phyloP scores from a whole-genome alignment of 169 alveolate species.

The Plasmodium reichenowi region DNA sequence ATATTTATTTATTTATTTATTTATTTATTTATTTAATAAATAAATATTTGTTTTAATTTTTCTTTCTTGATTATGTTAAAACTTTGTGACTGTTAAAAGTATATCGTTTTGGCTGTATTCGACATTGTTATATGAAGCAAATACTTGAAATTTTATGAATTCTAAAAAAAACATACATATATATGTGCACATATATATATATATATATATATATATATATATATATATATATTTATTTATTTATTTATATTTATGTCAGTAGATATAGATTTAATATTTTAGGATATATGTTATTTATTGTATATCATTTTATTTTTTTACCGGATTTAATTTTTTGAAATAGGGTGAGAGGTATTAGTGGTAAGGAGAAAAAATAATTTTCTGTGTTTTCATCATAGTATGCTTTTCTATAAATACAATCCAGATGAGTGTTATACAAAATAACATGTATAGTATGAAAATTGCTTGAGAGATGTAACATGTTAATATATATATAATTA shows the following conservation, averaged over 20 bases:
- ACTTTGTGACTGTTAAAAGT: constrained; percentile 27
- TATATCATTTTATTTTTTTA: constrained; percentile 2
- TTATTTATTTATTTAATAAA: background rate
- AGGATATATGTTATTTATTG: background rate
- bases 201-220: no score
- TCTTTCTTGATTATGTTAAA: background rate
- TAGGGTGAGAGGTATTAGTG: constrained; percentile 24
- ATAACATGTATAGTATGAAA: constrained; percentile 34
- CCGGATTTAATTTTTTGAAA: constrained; percentile 29
- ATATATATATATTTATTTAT: background rate
- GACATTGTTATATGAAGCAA: constrained; percentile 50
- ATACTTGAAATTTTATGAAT: constrained; percentile 30
- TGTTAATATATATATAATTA: constrained; percentile 26
- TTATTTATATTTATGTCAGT: background rate
- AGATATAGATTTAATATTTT: background rate
- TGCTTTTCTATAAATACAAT: constrained; percentile 33
- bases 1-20: background rate
- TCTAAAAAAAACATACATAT: constrained; percentile 17
- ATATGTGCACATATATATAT: background rate
- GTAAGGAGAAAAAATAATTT: constrained; percentile 29
- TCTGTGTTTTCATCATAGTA: constrained; percentile 13
- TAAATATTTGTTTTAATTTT: background rate
- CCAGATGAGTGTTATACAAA: constrained; percentile 29
- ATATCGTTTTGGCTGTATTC: constrained; percentile 58
- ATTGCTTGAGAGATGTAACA: constrained; percentile 25